Percentiles rank a stretch among this genome's conserved stretches.
phyloP scores from a whole-genome alignment of 1,139 yeast species.

The Taiozyma onychis region DNA sequence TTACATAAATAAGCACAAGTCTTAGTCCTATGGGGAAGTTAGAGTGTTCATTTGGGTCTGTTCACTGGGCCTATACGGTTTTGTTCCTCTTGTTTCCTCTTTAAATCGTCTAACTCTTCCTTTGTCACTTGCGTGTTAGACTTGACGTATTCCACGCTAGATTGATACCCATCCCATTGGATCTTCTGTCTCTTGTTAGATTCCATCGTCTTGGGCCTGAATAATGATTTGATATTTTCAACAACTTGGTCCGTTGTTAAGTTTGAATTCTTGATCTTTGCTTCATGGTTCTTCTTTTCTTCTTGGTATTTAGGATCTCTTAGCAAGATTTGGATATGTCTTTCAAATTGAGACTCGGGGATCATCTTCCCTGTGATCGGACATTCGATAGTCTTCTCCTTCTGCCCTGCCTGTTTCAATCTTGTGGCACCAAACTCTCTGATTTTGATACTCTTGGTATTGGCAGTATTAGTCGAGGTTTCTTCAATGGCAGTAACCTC shows the following conservation, averaged over 20 bases:
- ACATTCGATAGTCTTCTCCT: constrained; percentile 49
- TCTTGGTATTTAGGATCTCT: constrained; percentile 76
- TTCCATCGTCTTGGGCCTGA: constrained; percentile 29
- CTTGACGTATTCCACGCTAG: constrained; percentile 19
- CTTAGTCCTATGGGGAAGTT: too few species aligned
- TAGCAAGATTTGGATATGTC: constrained; percentile 64
- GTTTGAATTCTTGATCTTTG: constrained; percentile 60
- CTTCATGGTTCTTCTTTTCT: constrained; percentile 60
- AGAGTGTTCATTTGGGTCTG: not conserved
- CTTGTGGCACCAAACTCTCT: constrained; percentile 67
- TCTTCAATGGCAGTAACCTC: constrained; percentile 14
- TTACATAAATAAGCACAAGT: too few species aligned
- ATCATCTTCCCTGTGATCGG: constrained; percentile 69
- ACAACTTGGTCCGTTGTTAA: constrained; percentile 66
- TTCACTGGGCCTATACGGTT: constrained; percentile 1
- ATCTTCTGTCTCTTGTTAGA: constrained; percentile 23
- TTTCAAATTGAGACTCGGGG: constrained; percentile 67
- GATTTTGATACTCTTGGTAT: constrained; percentile 41
- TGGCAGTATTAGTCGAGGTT: constrained; percentile 3
- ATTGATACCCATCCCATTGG: constrained; percentile 30
- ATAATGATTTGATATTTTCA: constrained; percentile 63
- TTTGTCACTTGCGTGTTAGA: constrained; percentile 8
- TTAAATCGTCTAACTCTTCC: constrained; percentile 17
- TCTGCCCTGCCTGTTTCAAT: constrained; percentile 26
- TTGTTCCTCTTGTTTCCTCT: constrained; percentile 11